Base-by-base conservation (phyloP, 108 stramenopile genomes). In the Nitzschia sp. region DNA sequence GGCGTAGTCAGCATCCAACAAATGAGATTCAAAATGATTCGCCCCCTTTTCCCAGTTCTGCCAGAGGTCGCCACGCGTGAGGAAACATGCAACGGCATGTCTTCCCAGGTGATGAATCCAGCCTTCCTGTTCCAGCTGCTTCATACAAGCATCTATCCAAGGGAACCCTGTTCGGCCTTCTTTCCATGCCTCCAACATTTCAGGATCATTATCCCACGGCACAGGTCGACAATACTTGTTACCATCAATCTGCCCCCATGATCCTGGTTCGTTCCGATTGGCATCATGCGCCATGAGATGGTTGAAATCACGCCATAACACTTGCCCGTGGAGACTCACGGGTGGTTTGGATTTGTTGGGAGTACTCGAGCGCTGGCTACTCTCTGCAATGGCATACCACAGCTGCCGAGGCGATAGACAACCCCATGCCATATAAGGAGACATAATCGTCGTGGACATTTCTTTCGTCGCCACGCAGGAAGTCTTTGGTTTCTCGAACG, bases 41-140 rank as follows among this genome's bases (percentile, higher is more conserved):
- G 94, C 94, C 0, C 97, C 98, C 47, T 83, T 75, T 62, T 97
- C 97, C 98, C 98, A 99, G 67, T 79, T 85, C 65, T 92, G 90
- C 82, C 85, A 99, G 30, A 97, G 71, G 76, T 99, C 98, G 1
- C 98, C 98, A 15, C 98, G 81, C 3, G 98, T 99, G 21, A 99
- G 66, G 66, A 99, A 99, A 79, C 98, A 99, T 1, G 98, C 96
- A 23, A 97, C 97, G 0, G 94, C 86, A 72, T 99, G 98, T 30
- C 97, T 64, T 13, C 84, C 96, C 21, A 98, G 75, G 73, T 99
- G 98, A 69, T 99, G 98, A 26, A 99, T 93, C 97, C 97, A 99
- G 34, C 97, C 98, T 63, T 89, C 82, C 41, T 82, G 73, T 25
- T 81, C 69, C 32, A 99, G 82, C 67, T 99, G 97, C 1, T 80